These are phyloP conservation scores for Plectosphaerella cucumerina DNA, from an alignment of 2,329 filamentous ascomycete genomes.

Conservation along the genomic window DNA sequence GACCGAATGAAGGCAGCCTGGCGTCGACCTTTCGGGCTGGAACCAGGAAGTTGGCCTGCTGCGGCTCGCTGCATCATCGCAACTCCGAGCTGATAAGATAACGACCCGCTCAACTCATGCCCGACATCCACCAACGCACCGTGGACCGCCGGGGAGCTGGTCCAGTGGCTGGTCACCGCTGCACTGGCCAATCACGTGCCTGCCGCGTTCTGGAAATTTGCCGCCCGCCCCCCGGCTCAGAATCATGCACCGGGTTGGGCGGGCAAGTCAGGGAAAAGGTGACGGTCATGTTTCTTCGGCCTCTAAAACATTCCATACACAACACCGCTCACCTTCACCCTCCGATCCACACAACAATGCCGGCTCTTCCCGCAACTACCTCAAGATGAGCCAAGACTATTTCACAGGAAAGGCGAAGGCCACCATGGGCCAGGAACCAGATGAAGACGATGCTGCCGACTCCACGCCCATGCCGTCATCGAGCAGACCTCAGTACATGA, in stretches of 20 bases:
- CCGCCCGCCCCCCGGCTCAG: conserved; percentile 3
- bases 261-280: background rate
- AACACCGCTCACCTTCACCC: conserved; percentile 9
- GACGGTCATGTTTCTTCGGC: conserved; percentile 4
- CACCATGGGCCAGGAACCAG: conserved; percentile 26
- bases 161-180: background rate
- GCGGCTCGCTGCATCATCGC: no score
- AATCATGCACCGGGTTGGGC: conserved; percentile 5
- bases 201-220: conserved; percentile 2
- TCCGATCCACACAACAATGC: conserved; percentile 26
- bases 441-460: conserved; percentile 22
- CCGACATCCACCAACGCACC: no score
- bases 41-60: conserved; percentile 1
- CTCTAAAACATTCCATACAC: conserved; percentile 10
- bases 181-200: conserved; percentile 6
- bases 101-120: no score
- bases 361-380: conserved; percentile 18
- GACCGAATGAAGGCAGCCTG: no score
- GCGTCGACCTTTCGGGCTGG: background rate
- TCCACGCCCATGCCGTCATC: conserved; percentile 20
- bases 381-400: conserved; percentile 58
- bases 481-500: conserved; percentile 69
- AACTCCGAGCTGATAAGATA: no score
- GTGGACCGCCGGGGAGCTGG: no score
- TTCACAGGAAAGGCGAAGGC: conserved; percentile 51